Base-by-base conservation (phyloP, 2,329 filamentous ascomycete species). In the Penicillium griseofulvum region DNA sequence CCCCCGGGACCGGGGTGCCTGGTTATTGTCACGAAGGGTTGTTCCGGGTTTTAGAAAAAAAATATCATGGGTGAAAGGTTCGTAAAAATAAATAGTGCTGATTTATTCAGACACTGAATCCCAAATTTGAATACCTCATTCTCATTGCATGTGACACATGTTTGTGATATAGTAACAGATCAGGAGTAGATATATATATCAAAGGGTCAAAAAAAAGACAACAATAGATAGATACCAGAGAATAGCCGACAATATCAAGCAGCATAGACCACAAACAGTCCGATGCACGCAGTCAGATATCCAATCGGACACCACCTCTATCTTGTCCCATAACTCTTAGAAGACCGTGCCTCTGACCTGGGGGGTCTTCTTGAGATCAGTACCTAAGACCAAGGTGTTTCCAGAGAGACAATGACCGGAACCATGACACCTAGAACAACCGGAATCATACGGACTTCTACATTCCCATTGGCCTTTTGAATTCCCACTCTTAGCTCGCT, bases 401-500 rank as follows among this genome's bases (percentile, higher is more conserved):
- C 73, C n/a, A n/a, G n/a, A n/a, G n/a, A 79, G 3, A 76, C 57
- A 26, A 82, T 68, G 1, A 70, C 69, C 17, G 81, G 59, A 4
- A 66, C 66, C 67, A 79, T 74, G 10, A 79, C 69, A 28, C 66
- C 76, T 26, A 74, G 68, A 41, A 79, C 81, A 0, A 78, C 76
- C 34, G 81, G 78, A 43, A 82, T 67, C 80, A 83, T 82, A 8
- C 44, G 34, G 74, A 71, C 22, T 72, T 72, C 69, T 81, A 81
- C 1, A 79, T 75, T 48, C 80, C 76, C 3, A 74, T 89, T 89
- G 0, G 86, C 83, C 12, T 73, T 70, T 43, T 83, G 80, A 56
- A 89, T 87, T 0, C 80, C 84, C 10, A 74, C 65, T 4, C 86
- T 70, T 11, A 77, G 78, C 0, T 78, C 74, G 5, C 71, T 79